Evolutionary conservation across 305 asterid genomes (phyloP), one percentile per base, ranked within the genome.

Genomic region (Fraxinus greggii): DNA sequence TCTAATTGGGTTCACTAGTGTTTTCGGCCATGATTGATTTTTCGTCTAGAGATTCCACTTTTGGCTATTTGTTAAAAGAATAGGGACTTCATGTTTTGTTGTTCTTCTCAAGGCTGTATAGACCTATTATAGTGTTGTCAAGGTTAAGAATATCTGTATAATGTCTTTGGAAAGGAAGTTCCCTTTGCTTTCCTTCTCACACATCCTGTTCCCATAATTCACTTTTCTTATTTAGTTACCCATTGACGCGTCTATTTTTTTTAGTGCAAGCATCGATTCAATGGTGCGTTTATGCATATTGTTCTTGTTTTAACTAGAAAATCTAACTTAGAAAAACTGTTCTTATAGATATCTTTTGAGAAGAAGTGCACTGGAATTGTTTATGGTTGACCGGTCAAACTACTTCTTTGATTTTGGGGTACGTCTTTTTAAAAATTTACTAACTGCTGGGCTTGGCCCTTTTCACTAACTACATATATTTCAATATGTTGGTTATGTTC

Each of bases 391-490:
- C 85, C 95, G 95, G 85, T 96, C 99, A 80, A 96, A 96, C 89
- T 93, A 86, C 94, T 96, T 96, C 88, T 94, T 97, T 85, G 98
- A 97, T 89, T 94, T 97, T 90, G 99, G 98, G 91, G 99, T 97
- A 93, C 80, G 86, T 85, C 80, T 73, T 75, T 59, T 78, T 79
- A 21, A 63, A 79, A 45, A 45, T 84, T 48, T 54, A 78, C 54
- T 80, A 69, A 40, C 40, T 87, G 85, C 86, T 75, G 45, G 84
- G 77, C 69, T 80, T 80, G 73, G 17, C 72, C 31, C 79, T 72
- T 76, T 84, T 78, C 72, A 56, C 79, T 72, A 61, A 73, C 65
- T 86, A 56, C 70, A 51, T 82, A 45, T 67, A 82, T 80, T 74
- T 87, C 69, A 23, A 82, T 72, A 29, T 69, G 19, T 75, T 72